Conservation (phyloP, 2,329 filamentous ascomycete species). For the Monosporascus sp. region DNA sequence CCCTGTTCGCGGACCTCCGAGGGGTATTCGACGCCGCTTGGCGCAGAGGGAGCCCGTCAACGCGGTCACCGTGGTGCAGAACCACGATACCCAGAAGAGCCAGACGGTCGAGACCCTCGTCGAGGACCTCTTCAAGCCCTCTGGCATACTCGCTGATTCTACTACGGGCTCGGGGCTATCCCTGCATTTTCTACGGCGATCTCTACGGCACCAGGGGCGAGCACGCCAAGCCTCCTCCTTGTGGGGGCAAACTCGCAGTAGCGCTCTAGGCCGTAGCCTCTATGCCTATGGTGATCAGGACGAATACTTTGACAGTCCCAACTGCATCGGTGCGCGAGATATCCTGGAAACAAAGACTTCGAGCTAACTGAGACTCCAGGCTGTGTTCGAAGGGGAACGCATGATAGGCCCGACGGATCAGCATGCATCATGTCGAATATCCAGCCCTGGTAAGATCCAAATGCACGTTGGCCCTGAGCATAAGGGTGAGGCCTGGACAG, state of each 20-base stretch:
- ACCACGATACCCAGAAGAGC: slow-evolving; percentile 58
- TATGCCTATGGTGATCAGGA: slow-evolving; percentile 62
- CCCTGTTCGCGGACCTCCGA: slow-evolving; percentile 36
- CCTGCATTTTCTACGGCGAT: slow-evolving; percentile 67
- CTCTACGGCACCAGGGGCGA: slow-evolving; percentile 54
- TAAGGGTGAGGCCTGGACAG: slow-evolving; percentile 57
- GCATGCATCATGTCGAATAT: slow-evolving; percentile 54
- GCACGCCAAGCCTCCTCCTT: slow-evolving; percentile 44
- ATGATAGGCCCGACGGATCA: slow-evolving; percentile 41
- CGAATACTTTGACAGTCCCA: slow-evolving; percentile 57
- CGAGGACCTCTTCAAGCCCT: slow-evolving; percentile 62
- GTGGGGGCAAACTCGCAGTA: slow-evolving; percentile 48
- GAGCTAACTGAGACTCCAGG: slow-evolving; percentile 35
- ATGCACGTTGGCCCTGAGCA: slow-evolving; percentile 60
- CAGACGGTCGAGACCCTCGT: slow-evolving; percentile 48
- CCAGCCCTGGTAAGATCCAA: slow-evolving; percentile 42
- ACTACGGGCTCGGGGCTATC: slow-evolving; percentile 53
- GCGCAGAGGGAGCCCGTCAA: slow-evolving; percentile 36
- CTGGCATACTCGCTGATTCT: slow-evolving; percentile 69
- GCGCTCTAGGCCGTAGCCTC: slow-evolving; percentile 57
- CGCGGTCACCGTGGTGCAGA: slow-evolving; percentile 58
- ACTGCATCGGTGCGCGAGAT: slow-evolving; percentile 31
- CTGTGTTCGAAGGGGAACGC: slow-evolving; percentile 47
- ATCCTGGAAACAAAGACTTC: too few relatives aligned
- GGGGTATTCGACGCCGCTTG: slow-evolving; percentile 58